Conservation (phyloP, 257 asterid species). For the Datura wrightii region DNA sequence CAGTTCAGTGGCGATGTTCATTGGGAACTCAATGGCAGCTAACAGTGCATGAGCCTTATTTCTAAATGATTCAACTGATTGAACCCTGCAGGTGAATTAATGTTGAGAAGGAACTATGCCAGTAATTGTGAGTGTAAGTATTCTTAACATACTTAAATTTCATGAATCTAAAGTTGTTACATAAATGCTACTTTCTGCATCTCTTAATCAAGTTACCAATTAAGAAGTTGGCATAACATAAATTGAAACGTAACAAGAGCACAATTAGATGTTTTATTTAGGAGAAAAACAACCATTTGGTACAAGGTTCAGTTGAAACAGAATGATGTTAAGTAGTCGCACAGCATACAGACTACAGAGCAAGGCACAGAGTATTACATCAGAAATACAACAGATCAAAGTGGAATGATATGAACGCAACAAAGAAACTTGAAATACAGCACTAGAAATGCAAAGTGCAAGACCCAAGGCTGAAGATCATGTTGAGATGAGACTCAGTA, state of each 20-base stretch:
- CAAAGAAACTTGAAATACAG: neutral
- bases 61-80: too few relatives aligned
- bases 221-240: neutral
- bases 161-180: neutral
- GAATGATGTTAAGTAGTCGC: neutral
- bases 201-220: neutral
- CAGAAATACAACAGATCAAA: neutral
- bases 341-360: neutral
- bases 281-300: neutral
- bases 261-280: slow-evolving; percentile 4
- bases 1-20: neutral
- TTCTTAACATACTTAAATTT: neutral
- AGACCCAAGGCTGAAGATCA: neutral
- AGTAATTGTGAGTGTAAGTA: too few relatives aligned
- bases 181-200: neutral
- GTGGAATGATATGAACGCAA: neutral
- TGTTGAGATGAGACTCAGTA: slow-evolving; percentile 40
- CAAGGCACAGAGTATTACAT: neutral
- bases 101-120: too few relatives aligned
- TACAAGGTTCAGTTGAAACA: neutral
- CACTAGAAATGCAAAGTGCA: slow-evolving; percentile 10
- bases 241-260: neutral
- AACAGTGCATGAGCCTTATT: too few relatives aligned
- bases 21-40: neutral
- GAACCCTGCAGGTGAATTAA: too few relatives aligned